phyloP scores from a whole-genome alignment of 805 yeast genomes.

The Maudiozyma bulderi region DNA sequence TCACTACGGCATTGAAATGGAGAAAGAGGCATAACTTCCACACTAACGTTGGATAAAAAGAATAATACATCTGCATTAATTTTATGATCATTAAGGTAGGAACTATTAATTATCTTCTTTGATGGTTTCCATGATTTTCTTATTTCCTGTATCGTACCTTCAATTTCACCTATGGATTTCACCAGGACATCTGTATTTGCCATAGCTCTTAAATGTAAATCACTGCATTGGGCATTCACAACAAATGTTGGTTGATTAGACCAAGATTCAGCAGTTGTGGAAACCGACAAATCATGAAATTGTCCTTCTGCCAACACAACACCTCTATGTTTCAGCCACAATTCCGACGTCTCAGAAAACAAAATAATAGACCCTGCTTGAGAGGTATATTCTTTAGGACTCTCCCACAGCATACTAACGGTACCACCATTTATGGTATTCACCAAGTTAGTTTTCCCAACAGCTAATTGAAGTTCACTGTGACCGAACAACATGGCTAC shows the following conservation, averaged over 20 bases:
- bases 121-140: slow-evolving; percentile 1
- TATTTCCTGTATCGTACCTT: slow-evolving; percentile 3
- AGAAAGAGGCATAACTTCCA: slow-evolving; percentile 18
- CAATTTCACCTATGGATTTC: slow-evolving; percentile 10
- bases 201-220: slow-evolving; percentile 16
- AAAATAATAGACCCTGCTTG: slow-evolving; percentile 18
- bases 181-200: slow-evolving; percentile 13
- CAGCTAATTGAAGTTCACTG: slow-evolving; percentile 13
- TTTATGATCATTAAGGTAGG: neutral
- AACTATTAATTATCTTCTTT: neutral
- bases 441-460: slow-evolving; percentile 11
- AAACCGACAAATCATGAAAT: slow-evolving; percentile 12
- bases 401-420: slow-evolving; percentile 14
- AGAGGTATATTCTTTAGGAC: slow-evolving; percentile 13
- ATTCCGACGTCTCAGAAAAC: slow-evolving; percentile 15
- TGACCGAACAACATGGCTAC: slow-evolving; percentile 12
- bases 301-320: slow-evolving; percentile 14
- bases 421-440: slow-evolving; percentile 11
- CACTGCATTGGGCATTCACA: slow-evolving; percentile 12
- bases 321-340: slow-evolving; percentile 13
- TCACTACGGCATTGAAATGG: slow-evolving; percentile 19
- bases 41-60: slow-evolving; percentile 15
- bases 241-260: slow-evolving; percentile 10
- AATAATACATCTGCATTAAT: slow-evolving; percentile 6
- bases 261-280: slow-evolving; percentile 14